Percentiles rank a stretch among this genome's conserved stretches.
Evolutionary conservation across 75 land plant species (phyloP).

Genomic region (Sequoia sempervirens): DNA sequence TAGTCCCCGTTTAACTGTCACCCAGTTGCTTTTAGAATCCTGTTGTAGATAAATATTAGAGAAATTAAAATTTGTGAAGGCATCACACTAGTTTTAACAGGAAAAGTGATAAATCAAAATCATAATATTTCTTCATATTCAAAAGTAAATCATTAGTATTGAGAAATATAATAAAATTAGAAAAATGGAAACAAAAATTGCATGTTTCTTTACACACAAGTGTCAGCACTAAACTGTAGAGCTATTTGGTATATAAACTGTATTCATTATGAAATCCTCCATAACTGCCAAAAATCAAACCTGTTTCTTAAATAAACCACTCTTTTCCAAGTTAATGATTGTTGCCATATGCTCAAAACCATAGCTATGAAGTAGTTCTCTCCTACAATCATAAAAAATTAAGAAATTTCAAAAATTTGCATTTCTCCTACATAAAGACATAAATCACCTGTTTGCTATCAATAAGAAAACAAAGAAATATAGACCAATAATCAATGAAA

Average conservation of each 20-base stretch:
- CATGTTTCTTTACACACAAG: neutral
- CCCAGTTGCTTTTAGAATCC: slow-evolving; percentile 91
- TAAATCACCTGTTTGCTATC: neutral
- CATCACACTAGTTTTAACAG: too few relatives aligned
- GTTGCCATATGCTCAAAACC: slow-evolving; percentile 91
- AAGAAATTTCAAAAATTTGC: neutral
- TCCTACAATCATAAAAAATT: slow-evolving; percentile 39
- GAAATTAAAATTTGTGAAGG: too few relatives aligned
- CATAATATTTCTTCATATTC: too few relatives aligned
- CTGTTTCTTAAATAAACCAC: slow-evolving; percentile 84
- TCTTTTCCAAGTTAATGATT: slow-evolving; percentile 82
- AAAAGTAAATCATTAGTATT: too few relatives aligned
- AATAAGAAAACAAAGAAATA: neutral
- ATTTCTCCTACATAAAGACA: neutral
- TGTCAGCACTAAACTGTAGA: neutral
- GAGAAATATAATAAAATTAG: too few relatives aligned
- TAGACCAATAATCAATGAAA: neutral
- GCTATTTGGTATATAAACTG: neutral
- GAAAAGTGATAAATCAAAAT: too few relatives aligned
- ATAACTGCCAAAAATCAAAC: slow-evolving; percentile 15
- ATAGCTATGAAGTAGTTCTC: slow-evolving; percentile 93
- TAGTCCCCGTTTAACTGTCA: slow-evolving; percentile 49
- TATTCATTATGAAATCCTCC: neutral
- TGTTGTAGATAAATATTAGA: slow-evolving; percentile 20
- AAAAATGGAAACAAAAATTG: neutral